phyloP scores from a whole-genome alignment of 495 filamentous ascomycete species.

The Hyphodiscus hymeniophilus region DNA sequence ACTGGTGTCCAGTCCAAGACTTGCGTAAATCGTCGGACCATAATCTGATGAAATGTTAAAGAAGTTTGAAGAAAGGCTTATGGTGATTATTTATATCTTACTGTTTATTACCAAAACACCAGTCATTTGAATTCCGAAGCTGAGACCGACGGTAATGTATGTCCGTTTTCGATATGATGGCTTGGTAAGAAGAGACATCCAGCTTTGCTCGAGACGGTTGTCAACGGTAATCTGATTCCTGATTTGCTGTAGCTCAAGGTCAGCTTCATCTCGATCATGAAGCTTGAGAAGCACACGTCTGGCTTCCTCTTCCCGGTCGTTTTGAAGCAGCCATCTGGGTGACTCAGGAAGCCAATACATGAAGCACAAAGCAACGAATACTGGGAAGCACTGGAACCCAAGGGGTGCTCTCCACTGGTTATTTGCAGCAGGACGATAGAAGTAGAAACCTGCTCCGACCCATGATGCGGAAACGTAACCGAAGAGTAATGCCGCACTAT shows the following conservation, averaged over 20 bases:
- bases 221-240: constrained; percentile 22
- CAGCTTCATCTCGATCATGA: constrained; percentile 18
- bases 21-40: constrained; percentile 24
- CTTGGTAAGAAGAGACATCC: constrained; percentile 20
- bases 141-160: background rate
- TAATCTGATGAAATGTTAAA: constrained; percentile 19
- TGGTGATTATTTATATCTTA: background rate
- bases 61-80: constrained; percentile 9
- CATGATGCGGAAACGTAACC: constrained; percentile 16
- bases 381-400: background rate
- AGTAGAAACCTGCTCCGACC: constrained; percentile 26
- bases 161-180: constrained; percentile 21
- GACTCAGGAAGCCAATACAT: constrained; percentile 24
- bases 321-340: constrained; percentile 15
- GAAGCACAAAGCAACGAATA: constrained; percentile 17
- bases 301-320: constrained; percentile 25
- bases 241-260: constrained; percentile 25
- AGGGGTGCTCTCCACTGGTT: background rate
- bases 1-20: constrained; percentile 19
- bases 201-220: constrained; percentile 15
- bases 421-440: constrained; percentile 8
- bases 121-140: constrained; percentile 21
- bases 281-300: constrained; percentile 16
- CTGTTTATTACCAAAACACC: constrained; percentile 21
- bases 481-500: constrained; percentile 11